Conservation (phyloP, 2,329 filamentous ascomycete genomes). For the Dactylellina cionopaga region DNA sequence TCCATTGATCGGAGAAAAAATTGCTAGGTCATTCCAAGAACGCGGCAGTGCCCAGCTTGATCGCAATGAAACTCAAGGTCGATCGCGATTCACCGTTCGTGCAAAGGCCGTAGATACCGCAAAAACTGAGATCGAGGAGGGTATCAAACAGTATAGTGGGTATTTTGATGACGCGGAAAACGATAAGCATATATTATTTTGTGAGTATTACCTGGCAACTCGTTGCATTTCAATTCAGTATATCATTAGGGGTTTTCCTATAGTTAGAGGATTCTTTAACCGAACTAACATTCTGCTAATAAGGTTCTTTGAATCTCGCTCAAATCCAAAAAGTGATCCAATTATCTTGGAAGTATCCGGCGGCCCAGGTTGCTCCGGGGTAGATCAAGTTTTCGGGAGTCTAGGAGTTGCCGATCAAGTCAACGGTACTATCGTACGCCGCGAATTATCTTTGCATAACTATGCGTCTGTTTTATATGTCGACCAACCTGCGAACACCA, state of each 20-base stretch:
- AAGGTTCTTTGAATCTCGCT: conserved; percentile 76
- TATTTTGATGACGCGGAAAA: conserved; percentile 91
- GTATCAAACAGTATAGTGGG: conserved; percentile 96
- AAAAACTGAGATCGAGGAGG: conserved; percentile 74
- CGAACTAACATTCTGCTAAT: conserved; percentile 83
- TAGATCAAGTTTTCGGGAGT: conserved; percentile 96
- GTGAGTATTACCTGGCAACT: conserved; percentile 64
- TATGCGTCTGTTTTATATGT: conserved; percentile 99
- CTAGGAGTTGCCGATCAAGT: conserved; percentile 88
- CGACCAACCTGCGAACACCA: conserved; percentile 97
- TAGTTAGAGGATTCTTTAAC: background rate
- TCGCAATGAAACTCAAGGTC: no score
- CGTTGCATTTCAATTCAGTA: background rate
- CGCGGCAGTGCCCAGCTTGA: no score
- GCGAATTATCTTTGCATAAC: conserved; percentile 91
- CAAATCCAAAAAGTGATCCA: conserved; percentile 95
- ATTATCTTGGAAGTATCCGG: conserved; percentile 95
- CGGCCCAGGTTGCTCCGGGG: conserved; percentile 92
- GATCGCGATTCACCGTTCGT: conserved; percentile 8
- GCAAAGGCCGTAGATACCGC: conserved; percentile 1
- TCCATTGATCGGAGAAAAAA: no score
- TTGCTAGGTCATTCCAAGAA: no score
- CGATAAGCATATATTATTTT: conserved; percentile 98
- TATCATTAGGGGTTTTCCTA: no score
- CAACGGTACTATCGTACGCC: conserved; percentile 82